These are phyloP conservation scores for Chaetoscypha palmicola DNA, from an alignment of 2,329 filamentous ascomycete species.

Conservation along the genomic window DNA sequence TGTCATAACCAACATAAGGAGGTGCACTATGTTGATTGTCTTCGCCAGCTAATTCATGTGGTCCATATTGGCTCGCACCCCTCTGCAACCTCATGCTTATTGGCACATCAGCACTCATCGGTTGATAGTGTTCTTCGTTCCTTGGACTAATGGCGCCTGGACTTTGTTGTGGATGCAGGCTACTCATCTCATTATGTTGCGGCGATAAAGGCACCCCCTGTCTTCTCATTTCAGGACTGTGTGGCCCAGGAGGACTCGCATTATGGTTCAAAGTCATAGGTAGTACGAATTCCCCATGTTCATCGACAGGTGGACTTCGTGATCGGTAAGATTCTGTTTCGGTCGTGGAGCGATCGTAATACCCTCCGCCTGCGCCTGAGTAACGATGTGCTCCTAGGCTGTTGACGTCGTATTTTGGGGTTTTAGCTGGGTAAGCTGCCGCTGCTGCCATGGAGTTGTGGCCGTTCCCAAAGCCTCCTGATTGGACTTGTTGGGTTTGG, in stretches of 20 bases:
- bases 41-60: conserved; percentile 10
- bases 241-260: not conserved
- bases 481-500: conserved; percentile 3
- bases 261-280: not conserved
- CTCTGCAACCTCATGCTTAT: conserved; percentile 9
- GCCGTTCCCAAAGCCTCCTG: no score
- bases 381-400: not conserved
- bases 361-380: conserved; percentile 2
- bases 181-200: conserved; percentile 4
- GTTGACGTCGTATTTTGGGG: conserved; percentile 5
- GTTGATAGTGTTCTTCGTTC: conserved; percentile 2
- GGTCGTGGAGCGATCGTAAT: no score
- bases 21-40: no score
- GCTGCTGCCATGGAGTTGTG: conserved; percentile 10
- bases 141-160: not conserved
- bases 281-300: conserved; percentile 8
- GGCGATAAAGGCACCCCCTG: not conserved
- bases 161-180: not conserved
- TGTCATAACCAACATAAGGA: no score
- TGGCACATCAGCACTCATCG: conserved; percentile 1
- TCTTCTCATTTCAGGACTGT: not conserved
- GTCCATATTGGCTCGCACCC: conserved; percentile 3
- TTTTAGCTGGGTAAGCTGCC: conserved; percentile 7
- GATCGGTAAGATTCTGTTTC: conserved; percentile 11
- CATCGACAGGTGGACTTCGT: conserved; percentile 11